These are phyloP conservation scores for Globisporangium nagaii DNA, from an alignment of 352 stramenopile species.

Conservation along the genomic window DNA sequence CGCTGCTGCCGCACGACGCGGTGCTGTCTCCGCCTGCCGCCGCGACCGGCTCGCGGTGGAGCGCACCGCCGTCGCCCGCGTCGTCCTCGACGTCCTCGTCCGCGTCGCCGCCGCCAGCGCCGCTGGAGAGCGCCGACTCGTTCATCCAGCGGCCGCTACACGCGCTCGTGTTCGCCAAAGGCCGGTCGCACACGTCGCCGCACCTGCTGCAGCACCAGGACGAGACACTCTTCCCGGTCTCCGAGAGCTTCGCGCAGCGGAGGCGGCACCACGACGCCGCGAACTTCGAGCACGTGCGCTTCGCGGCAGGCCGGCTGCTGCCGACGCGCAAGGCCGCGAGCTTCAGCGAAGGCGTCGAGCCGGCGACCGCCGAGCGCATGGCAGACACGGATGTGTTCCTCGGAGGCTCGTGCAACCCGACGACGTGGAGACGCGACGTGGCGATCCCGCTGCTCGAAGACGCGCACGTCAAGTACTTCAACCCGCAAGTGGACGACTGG, in stretches of 20 bases:
- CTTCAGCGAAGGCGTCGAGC: slow-evolving; percentile 46
- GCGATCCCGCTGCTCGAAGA: slow-evolving; percentile 72
- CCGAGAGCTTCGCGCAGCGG: slow-evolving; percentile 6
- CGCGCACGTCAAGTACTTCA: slow-evolving; percentile 73
- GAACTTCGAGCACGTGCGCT: slow-evolving; percentile 11
- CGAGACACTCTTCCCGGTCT: slow-evolving; percentile 16
- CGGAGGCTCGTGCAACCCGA: slow-evolving; percentile 85
- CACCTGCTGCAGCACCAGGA: slow-evolving; percentile 35
- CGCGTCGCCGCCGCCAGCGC: background rate
- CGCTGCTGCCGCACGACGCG: background rate
- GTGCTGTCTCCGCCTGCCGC: background rate
- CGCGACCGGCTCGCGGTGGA: background rate
- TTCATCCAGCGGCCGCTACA: slow-evolving; percentile 26
- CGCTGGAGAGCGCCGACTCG: background rate
- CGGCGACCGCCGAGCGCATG: slow-evolving; percentile 18
- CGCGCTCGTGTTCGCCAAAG: slow-evolving; percentile 35
- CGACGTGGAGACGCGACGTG: slow-evolving; percentile 77
- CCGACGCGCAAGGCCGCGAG: slow-evolving; percentile 42
- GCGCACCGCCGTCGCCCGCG: background rate
- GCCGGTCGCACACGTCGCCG: slow-evolving; percentile 61
- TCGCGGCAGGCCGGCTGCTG: slow-evolving; percentile 6
- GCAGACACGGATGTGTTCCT: slow-evolving; percentile 69
- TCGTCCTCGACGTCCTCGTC: slow-evolving; percentile 1
- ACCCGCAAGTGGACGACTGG: slow-evolving; percentile 89
- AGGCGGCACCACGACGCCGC: slow-evolving; percentile 11